A percentile compares a stretch with the other conserved stretches of the same genome.
These are phyloP conservation scores for Diaporthe citrichinensis DNA, from an alignment of 2,329 filamentous ascomycete species.

Conservation along the genomic window DNA sequence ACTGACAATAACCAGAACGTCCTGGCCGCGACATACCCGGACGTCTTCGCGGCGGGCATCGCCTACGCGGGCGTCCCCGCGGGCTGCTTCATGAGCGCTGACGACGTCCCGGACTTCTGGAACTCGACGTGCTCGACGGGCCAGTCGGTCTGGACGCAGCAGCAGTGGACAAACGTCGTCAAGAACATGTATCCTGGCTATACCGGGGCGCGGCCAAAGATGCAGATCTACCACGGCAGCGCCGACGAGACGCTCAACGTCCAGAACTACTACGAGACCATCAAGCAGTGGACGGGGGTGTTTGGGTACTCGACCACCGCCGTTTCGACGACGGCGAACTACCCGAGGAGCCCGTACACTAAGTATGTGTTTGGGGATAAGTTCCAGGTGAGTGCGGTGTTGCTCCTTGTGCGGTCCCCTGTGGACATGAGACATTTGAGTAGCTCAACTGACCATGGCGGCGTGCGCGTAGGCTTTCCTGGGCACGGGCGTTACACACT, in stretches of 20 bases:
- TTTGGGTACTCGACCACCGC: slow-evolving; percentile 52
- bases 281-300: slow-evolving; percentile 69
- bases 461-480: not conserved
- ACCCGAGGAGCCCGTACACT: not conserved
- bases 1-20: slow-evolving; percentile 49
- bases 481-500: not conserved
- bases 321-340: not conserved
- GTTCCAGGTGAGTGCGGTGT: not conserved
- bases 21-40: slow-evolving; percentile 62
- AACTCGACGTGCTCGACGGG: slow-evolving; percentile 67
- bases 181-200: slow-evolving; percentile 64
- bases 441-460: not conserved
- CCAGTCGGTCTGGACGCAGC: slow-evolving; percentile 56
- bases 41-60: slow-evolving; percentile 60
- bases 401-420: too few relatives aligned
- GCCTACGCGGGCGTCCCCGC: slow-evolving; percentile 60
- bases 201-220: slow-evolving; percentile 63
- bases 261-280: slow-evolving; percentile 69
- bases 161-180: slow-evolving; percentile 64
- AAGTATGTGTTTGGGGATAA: slow-evolving; percentile 12
- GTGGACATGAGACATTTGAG: too few relatives aligned
- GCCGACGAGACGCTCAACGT: slow-evolving; percentile 64
- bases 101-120: slow-evolving; percentile 58
- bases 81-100: slow-evolving; percentile 59
- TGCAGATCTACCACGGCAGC: slow-evolving; percentile 72